A percentile compares a stretch with the other conserved stretches of the same genome.
phyloP scores from a whole-genome alignment of 768 basidiomycete genomes.

The Mycena rebaudengoi region DNA sequence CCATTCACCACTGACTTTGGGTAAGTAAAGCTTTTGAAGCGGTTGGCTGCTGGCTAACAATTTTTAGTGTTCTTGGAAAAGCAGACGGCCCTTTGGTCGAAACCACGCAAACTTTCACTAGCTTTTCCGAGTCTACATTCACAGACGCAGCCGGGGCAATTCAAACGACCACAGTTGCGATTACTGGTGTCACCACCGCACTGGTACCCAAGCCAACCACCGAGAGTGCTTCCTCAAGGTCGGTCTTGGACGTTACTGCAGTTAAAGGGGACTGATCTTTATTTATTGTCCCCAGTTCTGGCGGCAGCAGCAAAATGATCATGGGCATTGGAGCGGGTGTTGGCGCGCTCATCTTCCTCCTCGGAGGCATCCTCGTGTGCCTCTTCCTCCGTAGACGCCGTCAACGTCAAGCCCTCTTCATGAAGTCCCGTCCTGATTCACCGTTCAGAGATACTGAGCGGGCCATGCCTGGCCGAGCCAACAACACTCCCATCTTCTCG shows the following conservation, averaged over 20 bases:
- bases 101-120: too few relatives aligned
- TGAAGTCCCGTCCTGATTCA: constrained; percentile 24
- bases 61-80: too few relatives aligned
- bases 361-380: constrained; percentile 6
- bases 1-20: too few relatives aligned
- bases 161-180: neutral
- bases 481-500: constrained; percentile 16
- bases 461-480: neutral
- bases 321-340: constrained; percentile 2
- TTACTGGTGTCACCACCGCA: neutral
- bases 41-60: too few relatives aligned
- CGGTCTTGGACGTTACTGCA: too few relatives aligned
- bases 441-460: constrained; percentile 19
- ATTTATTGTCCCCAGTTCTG: neutral
- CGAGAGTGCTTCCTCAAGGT: too few relatives aligned
- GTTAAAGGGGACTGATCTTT: neutral
- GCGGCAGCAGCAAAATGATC: neutral
- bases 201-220: constrained; percentile 1
- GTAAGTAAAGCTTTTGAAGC: too few relatives aligned
- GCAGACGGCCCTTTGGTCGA: too few relatives aligned
- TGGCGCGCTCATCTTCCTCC: constrained; percentile 8
- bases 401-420: constrained; percentile 22
- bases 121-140: too few relatives aligned
- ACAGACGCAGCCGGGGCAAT: too few relatives aligned
- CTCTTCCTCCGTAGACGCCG: constrained; percentile 26